Percentiles rank a stretch among this genome's conserved stretches.
Conservation (phyloP, 2,329 filamentous ascomycete species). For the Phialemoniopsis sp. region DNA sequence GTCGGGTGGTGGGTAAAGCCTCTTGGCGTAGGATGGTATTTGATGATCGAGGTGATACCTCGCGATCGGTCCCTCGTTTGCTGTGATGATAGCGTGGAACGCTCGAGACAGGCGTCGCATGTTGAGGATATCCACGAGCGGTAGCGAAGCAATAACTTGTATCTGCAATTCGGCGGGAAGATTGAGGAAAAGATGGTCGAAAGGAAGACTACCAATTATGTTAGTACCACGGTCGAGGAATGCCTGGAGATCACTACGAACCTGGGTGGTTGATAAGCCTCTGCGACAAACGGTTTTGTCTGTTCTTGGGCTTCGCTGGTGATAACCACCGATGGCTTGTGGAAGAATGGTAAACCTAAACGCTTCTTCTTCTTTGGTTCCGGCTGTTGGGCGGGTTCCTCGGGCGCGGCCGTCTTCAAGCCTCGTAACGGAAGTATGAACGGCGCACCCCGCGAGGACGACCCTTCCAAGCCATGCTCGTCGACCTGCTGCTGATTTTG, state of each 20-base stretch:
- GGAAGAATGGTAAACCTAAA: neutral
- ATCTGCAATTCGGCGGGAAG: constrained; percentile 60
- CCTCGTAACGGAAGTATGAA: constrained; percentile 48
- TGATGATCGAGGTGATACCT: constrained; percentile 57
- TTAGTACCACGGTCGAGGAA: constrained; percentile 3
- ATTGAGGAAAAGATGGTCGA: constrained; percentile 53
- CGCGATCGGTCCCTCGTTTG: constrained; percentile 58
- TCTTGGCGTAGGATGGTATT: constrained; percentile 55
- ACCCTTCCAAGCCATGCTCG: constrained; percentile 6
- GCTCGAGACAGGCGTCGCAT: constrained; percentile 54
- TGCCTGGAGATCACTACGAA: too few relatives aligned
- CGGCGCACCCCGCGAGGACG: constrained; percentile 16
- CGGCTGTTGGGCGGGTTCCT: constrained; percentile 19
- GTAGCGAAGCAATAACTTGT: constrained; percentile 56
- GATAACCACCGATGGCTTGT: too few relatives aligned
- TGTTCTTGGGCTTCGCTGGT: too few relatives aligned
- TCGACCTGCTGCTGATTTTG: constrained; percentile 21
- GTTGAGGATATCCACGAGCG: constrained; percentile 56
- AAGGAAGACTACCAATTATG: constrained; percentile 29
- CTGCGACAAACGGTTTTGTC: too few relatives aligned
- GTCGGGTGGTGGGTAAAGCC: constrained; percentile 52
- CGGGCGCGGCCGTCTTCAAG: constrained; percentile 22
- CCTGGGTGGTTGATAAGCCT: too few relatives aligned
- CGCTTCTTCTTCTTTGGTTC: constrained; percentile 36
- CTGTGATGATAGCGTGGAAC: constrained; percentile 55